Conservation (phyloP, 2,329 filamentous ascomycete species). For the Huntiella bhutanensis region DNA sequence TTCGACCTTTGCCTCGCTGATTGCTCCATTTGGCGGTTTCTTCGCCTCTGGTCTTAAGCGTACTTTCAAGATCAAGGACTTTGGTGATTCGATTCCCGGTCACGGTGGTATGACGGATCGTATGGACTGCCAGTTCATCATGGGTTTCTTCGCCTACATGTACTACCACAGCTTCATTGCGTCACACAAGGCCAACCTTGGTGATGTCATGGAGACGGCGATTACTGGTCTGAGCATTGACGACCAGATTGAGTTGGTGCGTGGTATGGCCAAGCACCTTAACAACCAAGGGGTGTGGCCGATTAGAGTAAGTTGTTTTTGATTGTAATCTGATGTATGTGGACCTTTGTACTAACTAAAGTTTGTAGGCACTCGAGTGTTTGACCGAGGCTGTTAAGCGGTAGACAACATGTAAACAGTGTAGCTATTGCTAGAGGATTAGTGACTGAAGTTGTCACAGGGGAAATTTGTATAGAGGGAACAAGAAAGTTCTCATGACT, state of each 20-base stretch:
- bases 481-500: background rate
- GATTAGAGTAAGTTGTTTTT: conserved; percentile 19
- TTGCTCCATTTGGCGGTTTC: conserved; percentile 94
- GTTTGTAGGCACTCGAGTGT: conserved; percentile 7
- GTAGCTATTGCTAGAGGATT: too few species aligned
- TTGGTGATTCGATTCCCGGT: conserved; percentile 92
- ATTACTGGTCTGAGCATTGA: conserved; percentile 76
- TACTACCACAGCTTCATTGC: conserved; percentile 98
- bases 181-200: conserved; percentile 66
- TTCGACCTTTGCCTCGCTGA: conserved; percentile 84
- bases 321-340: background rate
- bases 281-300: conserved; percentile 39
- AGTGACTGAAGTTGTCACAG: too few species aligned
- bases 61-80: conserved; percentile 99
- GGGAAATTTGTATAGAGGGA: too few species aligned
- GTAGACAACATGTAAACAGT: background rate
- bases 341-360: background rate
- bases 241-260: conserved; percentile 71
- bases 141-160: conserved; percentile 97
- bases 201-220: conserved; percentile 72
- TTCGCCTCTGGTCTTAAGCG: conserved; percentile 95
- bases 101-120: conserved; percentile 96
- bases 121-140: conserved; percentile 99
- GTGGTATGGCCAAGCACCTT: conserved; percentile 42
- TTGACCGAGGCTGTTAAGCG: conserved; percentile 1